phyloP scores from a whole-genome alignment of 2,329 filamentous ascomycete genomes.

The Lasiodiplodia theobromae region DNA sequence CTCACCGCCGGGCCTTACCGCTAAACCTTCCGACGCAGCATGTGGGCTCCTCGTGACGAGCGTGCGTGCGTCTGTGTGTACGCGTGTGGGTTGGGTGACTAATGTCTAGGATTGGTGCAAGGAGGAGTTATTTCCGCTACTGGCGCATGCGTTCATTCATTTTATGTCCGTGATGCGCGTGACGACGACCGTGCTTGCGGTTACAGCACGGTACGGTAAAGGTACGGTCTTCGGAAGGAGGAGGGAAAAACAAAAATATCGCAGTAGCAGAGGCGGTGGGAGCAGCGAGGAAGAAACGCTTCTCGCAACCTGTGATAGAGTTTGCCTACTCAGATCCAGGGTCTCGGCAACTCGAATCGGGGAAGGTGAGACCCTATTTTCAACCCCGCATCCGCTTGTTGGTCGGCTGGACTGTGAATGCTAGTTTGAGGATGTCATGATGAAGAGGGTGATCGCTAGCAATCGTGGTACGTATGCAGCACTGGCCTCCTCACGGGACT shows the following conservation, averaged over 20 bases:
- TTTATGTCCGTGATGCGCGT: neutral
- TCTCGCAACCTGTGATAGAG: neutral
- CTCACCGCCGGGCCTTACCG: neutral
- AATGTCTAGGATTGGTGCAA: neutral
- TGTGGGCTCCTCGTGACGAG: neutral
- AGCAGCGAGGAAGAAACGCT: neutral
- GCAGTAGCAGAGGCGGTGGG: neutral
- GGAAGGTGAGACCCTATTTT: neutral
- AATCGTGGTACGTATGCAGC: neutral
- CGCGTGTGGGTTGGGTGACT: neutral
- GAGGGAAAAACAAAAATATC: neutral
- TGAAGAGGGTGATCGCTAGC: neutral
- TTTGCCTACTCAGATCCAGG: neutral
- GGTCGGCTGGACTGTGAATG: neutral
- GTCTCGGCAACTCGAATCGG: neutral
- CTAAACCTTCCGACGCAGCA: neutral
- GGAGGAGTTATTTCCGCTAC: neutral
- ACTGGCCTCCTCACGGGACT: neutral
- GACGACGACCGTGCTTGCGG: constrained; percentile 1
- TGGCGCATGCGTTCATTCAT: neutral
- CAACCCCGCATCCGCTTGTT: neutral
- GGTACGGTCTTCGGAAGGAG: neutral
- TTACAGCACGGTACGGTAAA: neutral
- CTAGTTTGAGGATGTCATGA: neutral
- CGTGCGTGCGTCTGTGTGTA: neutral